Conservation (phyloP, 108 stramenopile species). For the Parmales sp. region DNA sequence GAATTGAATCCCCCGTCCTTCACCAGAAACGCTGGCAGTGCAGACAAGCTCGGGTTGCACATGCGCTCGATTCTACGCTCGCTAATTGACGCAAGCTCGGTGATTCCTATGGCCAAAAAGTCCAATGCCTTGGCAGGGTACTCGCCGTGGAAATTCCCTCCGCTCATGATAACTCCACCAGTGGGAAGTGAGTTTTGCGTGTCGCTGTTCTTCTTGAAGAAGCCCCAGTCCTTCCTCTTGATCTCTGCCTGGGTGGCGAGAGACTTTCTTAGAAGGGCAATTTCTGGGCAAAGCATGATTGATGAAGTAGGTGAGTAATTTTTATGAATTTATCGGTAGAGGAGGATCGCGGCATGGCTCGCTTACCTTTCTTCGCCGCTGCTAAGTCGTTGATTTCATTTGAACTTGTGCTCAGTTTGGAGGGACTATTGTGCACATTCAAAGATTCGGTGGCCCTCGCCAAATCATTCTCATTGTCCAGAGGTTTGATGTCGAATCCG, state of each 20-base stretch:
- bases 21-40: slow-evolving; percentile 23
- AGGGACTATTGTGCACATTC: too few relatives aligned
- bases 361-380: slow-evolving; percentile 6
- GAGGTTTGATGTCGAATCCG: not conserved
- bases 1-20: slow-evolving; percentile 23
- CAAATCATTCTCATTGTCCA: slow-evolving; percentile 4
- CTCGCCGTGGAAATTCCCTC: slow-evolving; percentile 29
- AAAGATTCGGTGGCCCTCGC: slow-evolving; percentile 4
- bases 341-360: too few relatives aligned
- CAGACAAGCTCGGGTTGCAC: slow-evolving; percentile 17
- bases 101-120: slow-evolving; percentile 18
- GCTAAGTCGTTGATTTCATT: not conserved
- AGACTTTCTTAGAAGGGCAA: slow-evolving; percentile 6
- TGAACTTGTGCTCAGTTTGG: too few relatives aligned
- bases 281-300: too few relatives aligned
- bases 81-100: slow-evolving; percentile 16
- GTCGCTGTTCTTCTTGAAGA: slow-evolving; percentile 2
- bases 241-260: not conserved
- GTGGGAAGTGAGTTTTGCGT: not conserved
- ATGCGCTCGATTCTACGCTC: slow-evolving; percentile 19
- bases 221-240: not conserved
- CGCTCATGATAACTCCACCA: slow-evolving; percentile 17
- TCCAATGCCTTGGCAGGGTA: slow-evolving; percentile 23
- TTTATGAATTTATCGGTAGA: too few relatives aligned
- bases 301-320: too few relatives aligned